Percentiles rank a stretch among this genome's conserved stretches.
phyloP scores from a whole-genome alignment of 345 rosid species.

The Populus tremula region DNA sequence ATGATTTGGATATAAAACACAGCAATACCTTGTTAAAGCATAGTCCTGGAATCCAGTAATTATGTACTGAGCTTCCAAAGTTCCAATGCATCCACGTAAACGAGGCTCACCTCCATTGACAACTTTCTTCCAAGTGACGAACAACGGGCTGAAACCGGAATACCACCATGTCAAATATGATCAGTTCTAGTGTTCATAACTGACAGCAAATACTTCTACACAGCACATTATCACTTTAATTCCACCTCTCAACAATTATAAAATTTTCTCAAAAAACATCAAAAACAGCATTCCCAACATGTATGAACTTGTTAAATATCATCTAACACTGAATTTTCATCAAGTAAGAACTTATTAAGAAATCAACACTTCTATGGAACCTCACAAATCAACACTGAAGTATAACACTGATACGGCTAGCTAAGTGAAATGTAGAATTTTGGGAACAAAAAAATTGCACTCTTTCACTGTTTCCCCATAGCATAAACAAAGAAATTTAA shows the following conservation, averaged over 20 bases:
- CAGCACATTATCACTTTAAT: background rate
- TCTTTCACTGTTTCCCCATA: background rate
- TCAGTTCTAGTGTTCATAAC: background rate
- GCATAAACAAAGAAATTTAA: background rate
- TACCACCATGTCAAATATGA: slow-evolving; percentile 9
- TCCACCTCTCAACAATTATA: background rate
- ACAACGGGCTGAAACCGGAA: slow-evolving; percentile 69
- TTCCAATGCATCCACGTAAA: slow-evolving; percentile 97
- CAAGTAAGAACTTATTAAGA: background rate
- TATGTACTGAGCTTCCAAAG: slow-evolving; percentile 80
- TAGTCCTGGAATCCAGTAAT: slow-evolving; percentile 85
- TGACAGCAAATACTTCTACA: background rate
- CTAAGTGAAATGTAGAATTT: background rate
- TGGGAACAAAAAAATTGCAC: background rate
- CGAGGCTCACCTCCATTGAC: slow-evolving; percentile 91
- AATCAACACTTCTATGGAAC: background rate
- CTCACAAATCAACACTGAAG: background rate
- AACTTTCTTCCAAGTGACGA: slow-evolving; percentile 95
- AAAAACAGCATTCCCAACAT: background rate
- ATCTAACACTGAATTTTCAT: background rate
- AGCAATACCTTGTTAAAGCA: slow-evolving; percentile 82
- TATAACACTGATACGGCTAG: background rate
- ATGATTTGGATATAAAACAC: background rate
- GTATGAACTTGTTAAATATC: background rate
- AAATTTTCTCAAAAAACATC: background rate